Evolutionary conservation across 371 early-diverging fungal species (phyloP).

Genomic region (Apophysomyces sp.): DNA sequence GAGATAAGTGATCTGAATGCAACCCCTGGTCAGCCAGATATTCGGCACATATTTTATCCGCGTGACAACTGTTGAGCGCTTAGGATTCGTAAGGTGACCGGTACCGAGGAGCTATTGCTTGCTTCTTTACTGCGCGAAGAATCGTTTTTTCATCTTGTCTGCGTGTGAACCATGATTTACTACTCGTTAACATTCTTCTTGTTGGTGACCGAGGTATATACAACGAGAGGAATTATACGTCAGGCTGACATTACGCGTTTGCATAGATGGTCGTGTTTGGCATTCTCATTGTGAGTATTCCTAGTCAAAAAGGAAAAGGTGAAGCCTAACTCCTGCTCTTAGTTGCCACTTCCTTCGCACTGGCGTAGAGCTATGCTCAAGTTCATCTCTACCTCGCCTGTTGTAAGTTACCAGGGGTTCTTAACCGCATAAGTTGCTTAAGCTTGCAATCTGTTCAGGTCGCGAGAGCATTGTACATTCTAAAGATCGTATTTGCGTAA

Average conservation of each 20-base stretch:
- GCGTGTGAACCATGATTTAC: not conserved
- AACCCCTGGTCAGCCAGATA: too few species aligned
- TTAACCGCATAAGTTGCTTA: not conserved
- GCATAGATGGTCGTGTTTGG: constrained; percentile 7
- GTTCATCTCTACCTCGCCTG: constrained; percentile 1
- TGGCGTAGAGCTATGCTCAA: constrained; percentile 9
- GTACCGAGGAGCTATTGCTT: not conserved
- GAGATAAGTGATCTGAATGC: too few species aligned
- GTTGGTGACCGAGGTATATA: not conserved
- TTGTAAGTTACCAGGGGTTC: not conserved
- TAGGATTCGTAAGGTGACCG: not conserved
- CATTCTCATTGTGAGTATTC: not conserved
- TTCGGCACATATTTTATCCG: too few species aligned
- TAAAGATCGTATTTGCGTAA: constrained; percentile 6
- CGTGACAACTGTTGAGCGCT: too few species aligned
- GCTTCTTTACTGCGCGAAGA: not conserved
- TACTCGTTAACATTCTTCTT: not conserved
- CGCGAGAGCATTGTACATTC: not conserved
- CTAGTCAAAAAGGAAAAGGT: not conserved
- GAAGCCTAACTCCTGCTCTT: not conserved
- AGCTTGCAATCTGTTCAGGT: not conserved
- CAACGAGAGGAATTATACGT: not conserved
- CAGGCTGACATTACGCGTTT: not conserved
- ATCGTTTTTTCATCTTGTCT: not conserved
- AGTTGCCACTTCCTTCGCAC: constrained; percentile 7